Evolutionary conservation across 305 asterid species (phyloP).

Genomic region (Fraxinus dipetala): DNA sequence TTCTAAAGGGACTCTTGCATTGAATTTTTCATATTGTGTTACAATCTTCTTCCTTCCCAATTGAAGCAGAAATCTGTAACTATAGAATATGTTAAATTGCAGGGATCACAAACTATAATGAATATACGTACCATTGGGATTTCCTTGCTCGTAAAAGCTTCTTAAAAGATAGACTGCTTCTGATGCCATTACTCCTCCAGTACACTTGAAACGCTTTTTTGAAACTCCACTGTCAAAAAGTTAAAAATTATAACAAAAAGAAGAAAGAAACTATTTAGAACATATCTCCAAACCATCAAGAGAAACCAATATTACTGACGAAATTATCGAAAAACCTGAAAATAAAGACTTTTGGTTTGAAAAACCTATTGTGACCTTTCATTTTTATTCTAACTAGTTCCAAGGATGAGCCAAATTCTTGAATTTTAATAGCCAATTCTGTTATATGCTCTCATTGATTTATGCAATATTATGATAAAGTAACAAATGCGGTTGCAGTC

Average conservation of each 20-base stretch:
- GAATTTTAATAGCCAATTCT: not conserved
- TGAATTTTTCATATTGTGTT: not conserved
- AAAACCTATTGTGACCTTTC: not conserved
- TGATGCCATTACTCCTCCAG: slow-evolving; percentile 77
- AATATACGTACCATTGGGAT: slow-evolving; percentile 67
- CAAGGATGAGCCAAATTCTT: not conserved
- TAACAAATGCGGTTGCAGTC: not conserved
- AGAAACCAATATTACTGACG: not conserved
- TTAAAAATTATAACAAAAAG: not conserved
- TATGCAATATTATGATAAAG: not conserved
- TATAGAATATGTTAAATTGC: slow-evolving; percentile 13
- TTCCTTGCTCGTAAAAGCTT: slow-evolving; percentile 87
- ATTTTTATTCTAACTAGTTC: not conserved
- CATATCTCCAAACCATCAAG: not conserved
- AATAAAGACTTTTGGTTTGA: not conserved
- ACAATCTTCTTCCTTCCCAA: slow-evolving; percentile 15
- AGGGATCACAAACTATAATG: slow-evolving; percentile 18
- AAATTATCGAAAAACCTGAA: not conserved
- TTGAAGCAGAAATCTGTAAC: slow-evolving; percentile 13
- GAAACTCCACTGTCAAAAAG: slow-evolving; percentile 32
- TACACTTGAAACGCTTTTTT: slow-evolving; percentile 60
- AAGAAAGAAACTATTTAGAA: not conserved
- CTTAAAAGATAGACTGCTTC: slow-evolving; percentile 67
- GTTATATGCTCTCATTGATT: not conserved
- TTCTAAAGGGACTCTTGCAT: not conserved